Conservation (phyloP, 805 yeast genomes). For the Yamadazyma takamatsuzukensis region DNA sequence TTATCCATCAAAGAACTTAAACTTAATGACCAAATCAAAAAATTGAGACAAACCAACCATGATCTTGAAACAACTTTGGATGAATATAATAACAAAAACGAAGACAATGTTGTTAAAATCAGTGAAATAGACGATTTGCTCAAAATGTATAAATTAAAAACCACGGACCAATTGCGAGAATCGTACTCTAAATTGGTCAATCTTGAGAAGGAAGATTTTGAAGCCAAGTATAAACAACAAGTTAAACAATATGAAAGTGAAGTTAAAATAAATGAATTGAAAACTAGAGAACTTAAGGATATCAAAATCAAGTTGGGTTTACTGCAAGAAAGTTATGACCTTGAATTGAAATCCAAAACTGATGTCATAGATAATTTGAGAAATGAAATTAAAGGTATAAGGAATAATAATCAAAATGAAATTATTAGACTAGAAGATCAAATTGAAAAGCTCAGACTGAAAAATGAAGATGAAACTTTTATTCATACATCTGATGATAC, state of each 20-base stretch:
- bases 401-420: conserved; percentile 37
- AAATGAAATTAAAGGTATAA: conserved; percentile 28
- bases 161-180: conserved; percentile 25
- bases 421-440: conserved; percentile 61
- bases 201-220: conserved; percentile 13
- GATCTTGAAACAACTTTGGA: conserved; percentile 28
- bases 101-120: conserved; percentile 25
- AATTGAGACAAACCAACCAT: conserved; percentile 39
- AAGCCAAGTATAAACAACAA: conserved; percentile 17
- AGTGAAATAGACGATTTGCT: conserved; percentile 38
- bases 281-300: conserved; percentile 25
- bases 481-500: conserved; percentile 21
- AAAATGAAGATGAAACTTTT: conserved; percentile 45
- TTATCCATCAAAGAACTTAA: conserved; percentile 69
- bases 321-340: conserved; percentile 21
- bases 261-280: conserved; percentile 15
- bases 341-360: conserved; percentile 34
- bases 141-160: conserved; percentile 22
- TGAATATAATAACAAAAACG: conserved; percentile 27
- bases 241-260: conserved; percentile 23
- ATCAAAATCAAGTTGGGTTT: conserved; percentile 31
- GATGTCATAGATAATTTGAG: conserved; percentile 27
- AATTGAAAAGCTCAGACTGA: conserved; percentile 63
- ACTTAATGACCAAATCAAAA: conserved; percentile 62
- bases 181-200: conserved; percentile 7